Percentiles rank a stretch among this genome's conserved stretches.
phyloP scores from a whole-genome alignment of 1,284 basidiomycete species.

The Leccinum variabile region DNA sequence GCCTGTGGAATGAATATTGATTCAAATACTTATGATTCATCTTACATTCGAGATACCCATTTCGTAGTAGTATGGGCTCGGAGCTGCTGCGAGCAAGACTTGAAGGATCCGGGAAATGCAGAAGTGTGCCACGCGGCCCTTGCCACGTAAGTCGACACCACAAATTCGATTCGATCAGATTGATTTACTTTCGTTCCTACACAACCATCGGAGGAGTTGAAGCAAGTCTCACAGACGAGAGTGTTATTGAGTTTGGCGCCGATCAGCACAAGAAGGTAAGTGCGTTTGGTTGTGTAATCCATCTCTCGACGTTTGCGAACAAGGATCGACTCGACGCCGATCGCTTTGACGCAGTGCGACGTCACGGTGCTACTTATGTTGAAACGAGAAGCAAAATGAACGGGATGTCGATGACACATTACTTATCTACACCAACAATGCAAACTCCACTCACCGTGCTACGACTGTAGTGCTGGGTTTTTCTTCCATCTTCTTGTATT shows the following conservation, averaged over 20 bases:
- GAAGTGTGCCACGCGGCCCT: too few species aligned
- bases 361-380: not conserved
- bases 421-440: not conserved
- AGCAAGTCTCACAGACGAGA: constrained; percentile 10
- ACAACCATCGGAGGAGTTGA: constrained; percentile 13
- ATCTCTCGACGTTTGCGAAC: constrained; percentile 6
- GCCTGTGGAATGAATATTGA: too few species aligned
- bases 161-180: constrained; percentile 32
- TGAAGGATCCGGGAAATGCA: too few species aligned
- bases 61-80: too few species aligned
- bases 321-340: constrained; percentile 16
- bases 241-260: constrained; percentile 18
- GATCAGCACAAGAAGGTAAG: constrained; percentile 11
- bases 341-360: constrained; percentile 10
- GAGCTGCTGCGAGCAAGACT: too few species aligned
- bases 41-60: too few species aligned
- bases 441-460: not conserved
- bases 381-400: constrained; percentile 13
- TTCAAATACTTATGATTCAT: too few species aligned
- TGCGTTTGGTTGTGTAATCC: constrained; percentile 3
- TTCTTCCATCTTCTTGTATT: not conserved
- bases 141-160: not conserved
- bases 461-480: not conserved
- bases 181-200: constrained; percentile 22
- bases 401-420: not conserved